phyloP scores from a whole-genome alignment of 1,284 basidiomycete species.

The Cutaneotrichosporon spelunceum region DNA sequence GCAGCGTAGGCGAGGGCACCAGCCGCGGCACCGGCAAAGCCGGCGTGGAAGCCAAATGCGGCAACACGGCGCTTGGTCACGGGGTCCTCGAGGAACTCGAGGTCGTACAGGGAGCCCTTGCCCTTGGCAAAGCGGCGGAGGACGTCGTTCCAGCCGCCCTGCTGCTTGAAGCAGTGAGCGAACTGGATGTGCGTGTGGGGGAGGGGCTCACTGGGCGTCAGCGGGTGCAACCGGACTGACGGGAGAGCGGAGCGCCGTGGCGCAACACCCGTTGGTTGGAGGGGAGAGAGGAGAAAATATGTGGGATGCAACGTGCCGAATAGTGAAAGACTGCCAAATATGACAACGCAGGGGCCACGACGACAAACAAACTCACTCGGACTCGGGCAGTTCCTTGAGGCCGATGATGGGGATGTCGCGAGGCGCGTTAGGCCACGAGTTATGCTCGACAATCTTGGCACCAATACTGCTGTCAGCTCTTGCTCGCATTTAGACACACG shows the following conservation, averaged over 20 bases:
- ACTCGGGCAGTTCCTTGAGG: slow-evolving; percentile 88
- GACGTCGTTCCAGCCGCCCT: slow-evolving; percentile 88
- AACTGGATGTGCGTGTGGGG: slow-evolving; percentile 97
- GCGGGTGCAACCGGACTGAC: not conserved
- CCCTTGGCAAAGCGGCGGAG: slow-evolving; percentile 85
- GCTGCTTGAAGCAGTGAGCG: slow-evolving; percentile 97
- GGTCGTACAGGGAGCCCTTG: slow-evolving; percentile 85
- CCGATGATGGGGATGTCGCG: slow-evolving; percentile 80
- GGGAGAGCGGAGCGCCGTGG: too few relatives aligned
- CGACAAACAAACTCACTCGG: slow-evolving; percentile 52
- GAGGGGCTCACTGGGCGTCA: slow-evolving; percentile 60
- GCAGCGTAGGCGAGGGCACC: slow-evolving; percentile 81
- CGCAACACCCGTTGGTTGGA: not conserved
- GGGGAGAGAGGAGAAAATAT: not conserved
- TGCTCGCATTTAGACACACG: slow-evolving; percentile 58
- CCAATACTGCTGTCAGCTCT: slow-evolving; percentile 63
- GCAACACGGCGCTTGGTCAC: slow-evolving; percentile 79
- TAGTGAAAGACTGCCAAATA: not conserved
- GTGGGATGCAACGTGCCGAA: not conserved
- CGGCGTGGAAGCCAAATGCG: slow-evolving; percentile 98
- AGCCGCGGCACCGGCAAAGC: slow-evolving; percentile 94
- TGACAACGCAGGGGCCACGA: not conserved
- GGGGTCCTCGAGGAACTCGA: slow-evolving; percentile 91
- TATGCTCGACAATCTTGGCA: slow-evolving; percentile 82
- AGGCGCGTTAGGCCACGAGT: slow-evolving; percentile 80